phyloP scores from a whole-genome alignment of 1,284 basidiomycete species.

The Ustilago sp. region DNA sequence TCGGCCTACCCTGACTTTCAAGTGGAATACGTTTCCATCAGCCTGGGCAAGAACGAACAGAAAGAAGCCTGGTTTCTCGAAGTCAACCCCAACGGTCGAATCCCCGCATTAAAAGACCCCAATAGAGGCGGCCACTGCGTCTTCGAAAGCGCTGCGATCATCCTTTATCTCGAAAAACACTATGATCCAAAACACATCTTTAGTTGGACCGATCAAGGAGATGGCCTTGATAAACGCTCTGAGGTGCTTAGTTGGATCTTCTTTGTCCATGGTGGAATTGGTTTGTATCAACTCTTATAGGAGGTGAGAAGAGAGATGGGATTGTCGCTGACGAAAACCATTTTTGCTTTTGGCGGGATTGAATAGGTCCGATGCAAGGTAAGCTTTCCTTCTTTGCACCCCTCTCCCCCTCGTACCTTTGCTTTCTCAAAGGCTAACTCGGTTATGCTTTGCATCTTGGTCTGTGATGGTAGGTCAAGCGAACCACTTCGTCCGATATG shows the following conservation, averaged over 20 bases:
- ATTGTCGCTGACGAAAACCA: background rate
- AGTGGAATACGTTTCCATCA: constrained; percentile 35
- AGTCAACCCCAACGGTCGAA: constrained; percentile 65
- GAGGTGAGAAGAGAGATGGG: background rate
- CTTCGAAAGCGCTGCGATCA: constrained; percentile 54
- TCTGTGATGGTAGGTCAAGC: constrained; percentile 18
- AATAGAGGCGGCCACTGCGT: constrained; percentile 49
- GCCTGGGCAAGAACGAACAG: constrained; percentile 51
- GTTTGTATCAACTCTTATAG: background rate
- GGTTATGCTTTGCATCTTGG: no score
- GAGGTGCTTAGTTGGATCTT: constrained; percentile 52
- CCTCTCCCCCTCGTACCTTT: background rate
- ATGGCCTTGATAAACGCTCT: constrained; percentile 40
- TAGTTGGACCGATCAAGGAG: constrained; percentile 38
- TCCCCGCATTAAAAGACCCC: constrained; percentile 57
- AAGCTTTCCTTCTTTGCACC: background rate
- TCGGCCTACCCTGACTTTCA: constrained; percentile 45
- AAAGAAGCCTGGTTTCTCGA: constrained; percentile 58
- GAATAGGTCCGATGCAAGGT: constrained; percentile 54
- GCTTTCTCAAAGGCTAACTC: background rate
- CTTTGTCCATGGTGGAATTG: constrained; percentile 45
- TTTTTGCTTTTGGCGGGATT: background rate
- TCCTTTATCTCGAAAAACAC: constrained; percentile 60
- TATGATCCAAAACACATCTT: constrained; percentile 61
- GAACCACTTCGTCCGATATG: constrained; percentile 55